phyloP scores from a whole-genome alignment of 2,329 filamentous ascomycete species.

The Aschersonia sp. region DNA sequence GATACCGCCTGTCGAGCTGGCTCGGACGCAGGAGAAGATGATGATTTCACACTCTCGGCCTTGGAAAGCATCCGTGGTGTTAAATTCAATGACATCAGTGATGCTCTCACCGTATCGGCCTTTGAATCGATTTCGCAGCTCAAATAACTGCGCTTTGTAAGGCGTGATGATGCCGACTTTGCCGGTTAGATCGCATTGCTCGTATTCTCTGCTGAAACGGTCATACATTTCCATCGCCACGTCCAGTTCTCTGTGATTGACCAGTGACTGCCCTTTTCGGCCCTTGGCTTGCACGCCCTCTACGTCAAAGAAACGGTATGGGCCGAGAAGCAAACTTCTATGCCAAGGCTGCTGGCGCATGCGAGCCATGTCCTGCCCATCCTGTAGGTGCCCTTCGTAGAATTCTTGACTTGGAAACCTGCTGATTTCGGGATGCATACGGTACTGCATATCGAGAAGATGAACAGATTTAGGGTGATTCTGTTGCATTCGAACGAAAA shows the following conservation, averaged over 20 bases:
- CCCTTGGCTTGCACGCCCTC: constrained; percentile 72
- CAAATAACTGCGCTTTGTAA: constrained; percentile 83
- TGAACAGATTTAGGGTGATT: constrained; percentile 83
- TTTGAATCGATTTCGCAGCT: constrained; percentile 63
- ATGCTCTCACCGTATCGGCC: constrained; percentile 61
- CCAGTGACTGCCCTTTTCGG: constrained; percentile 72
- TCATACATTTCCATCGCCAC: constrained; percentile 77
- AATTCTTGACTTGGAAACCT: constrained; percentile 80
- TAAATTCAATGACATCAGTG: constrained; percentile 77
- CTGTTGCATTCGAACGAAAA: constrained; percentile 96
- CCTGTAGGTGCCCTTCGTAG: constrained; percentile 75
- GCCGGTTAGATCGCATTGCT: constrained; percentile 51
- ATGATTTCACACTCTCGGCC: constrained; percentile 95
- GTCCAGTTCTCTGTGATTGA: constrained; percentile 77
- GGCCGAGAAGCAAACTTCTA: constrained; percentile 61
- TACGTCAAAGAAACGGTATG: constrained; percentile 96
- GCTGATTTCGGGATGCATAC: constrained; percentile 98
- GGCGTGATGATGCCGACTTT: constrained; percentile 97
- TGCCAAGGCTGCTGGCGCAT: constrained; percentile 79
- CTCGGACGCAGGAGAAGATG: constrained; percentile 96
- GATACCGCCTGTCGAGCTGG: constrained; percentile 82
- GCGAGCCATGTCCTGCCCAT: constrained; percentile 69
- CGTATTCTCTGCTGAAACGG: constrained; percentile 60
- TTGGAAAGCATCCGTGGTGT: constrained; percentile 96
- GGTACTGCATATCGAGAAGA: constrained; percentile 93